Conservation (phyloP, 768 basidiomycete genomes). For the Clitopilus hobsonii region DNA sequence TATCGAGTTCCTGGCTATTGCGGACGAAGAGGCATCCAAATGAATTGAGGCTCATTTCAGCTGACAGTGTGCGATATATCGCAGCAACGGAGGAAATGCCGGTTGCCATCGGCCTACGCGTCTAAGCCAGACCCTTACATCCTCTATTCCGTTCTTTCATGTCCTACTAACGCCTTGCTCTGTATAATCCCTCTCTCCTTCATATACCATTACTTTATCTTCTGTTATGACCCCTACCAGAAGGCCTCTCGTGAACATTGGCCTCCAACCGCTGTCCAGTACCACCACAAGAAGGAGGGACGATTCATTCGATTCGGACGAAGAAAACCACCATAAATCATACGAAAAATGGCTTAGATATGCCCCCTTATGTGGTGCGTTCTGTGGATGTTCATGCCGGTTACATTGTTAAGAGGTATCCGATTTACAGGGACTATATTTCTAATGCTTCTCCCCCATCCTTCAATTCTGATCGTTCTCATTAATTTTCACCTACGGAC, state of each 20-base stretch:
- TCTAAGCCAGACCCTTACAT: conserved; percentile 1
- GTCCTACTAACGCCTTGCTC: not conserved
- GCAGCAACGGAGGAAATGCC: conserved; percentile 3
- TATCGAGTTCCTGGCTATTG: no score
- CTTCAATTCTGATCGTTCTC: conserved; percentile 65
- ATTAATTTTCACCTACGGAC: conserved; percentile 62
- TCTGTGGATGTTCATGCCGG: not conserved
- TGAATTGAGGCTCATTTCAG: not conserved
- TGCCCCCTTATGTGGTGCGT: conserved; percentile 51
- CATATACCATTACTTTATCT: not conserved
- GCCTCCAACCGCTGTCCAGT: conserved; percentile 11
- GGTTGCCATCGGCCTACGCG: conserved; percentile 7
- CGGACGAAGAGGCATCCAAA: not conserved
- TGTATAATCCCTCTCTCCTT: not conserved
- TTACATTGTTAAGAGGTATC: not conserved
- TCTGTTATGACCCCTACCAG: conserved; percentile 14
- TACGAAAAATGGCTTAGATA: conserved; percentile 54
- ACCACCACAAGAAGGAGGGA: not conserved
- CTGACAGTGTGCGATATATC: not conserved
- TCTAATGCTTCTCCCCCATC: conserved; percentile 68
- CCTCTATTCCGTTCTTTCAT: not conserved
- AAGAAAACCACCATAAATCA: conserved; percentile 19
- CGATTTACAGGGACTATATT: conserved; percentile 32
- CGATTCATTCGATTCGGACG: not conserved
- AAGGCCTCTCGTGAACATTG: conserved; percentile 16